A percentile compares a stretch with the other conserved stretches of the same genome.
Evolutionary conservation across 441 rosid genomes (phyloP).

Genomic region (Populus hybrid): DNA sequence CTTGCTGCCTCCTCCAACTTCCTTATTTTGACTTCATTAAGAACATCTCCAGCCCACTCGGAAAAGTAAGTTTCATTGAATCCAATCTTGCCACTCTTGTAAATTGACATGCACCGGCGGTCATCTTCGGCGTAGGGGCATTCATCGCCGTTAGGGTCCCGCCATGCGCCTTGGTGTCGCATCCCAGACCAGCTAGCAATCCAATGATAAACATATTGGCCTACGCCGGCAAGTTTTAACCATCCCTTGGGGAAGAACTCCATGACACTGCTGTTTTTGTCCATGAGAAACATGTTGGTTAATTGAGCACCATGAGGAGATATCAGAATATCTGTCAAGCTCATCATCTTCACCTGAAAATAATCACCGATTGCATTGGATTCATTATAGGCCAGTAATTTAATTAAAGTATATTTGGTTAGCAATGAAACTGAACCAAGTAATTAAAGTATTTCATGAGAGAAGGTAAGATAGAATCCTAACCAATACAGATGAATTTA

Average conservation of each 20-base stretch:
- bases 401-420: not conserved
- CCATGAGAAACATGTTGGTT: slow-evolving; percentile 62
- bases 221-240: slow-evolving; percentile 63
- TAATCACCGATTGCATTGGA: not conserved
- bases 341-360: slow-evolving; percentile 55
- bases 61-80: slow-evolving; percentile 47
- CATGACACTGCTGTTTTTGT: slow-evolving; percentile 66
- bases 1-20: slow-evolving; percentile 17
- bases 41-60: slow-evolving; percentile 50
- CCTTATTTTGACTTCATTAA: slow-evolving; percentile 29
- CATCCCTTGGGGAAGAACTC: slow-evolving; percentile 74
- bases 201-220: slow-evolving; percentile 60
- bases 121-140: slow-evolving; percentile 52
- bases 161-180: slow-evolving; percentile 63
- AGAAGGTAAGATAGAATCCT: no score
- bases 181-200: slow-evolving; percentile 70
- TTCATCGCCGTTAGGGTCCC: slow-evolving; percentile 48
- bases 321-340: slow-evolving; percentile 47
- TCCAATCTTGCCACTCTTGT: slow-evolving; percentile 56
- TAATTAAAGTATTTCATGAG: no score
- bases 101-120: slow-evolving; percentile 63
- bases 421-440: no score
- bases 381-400: no score
- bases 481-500: no score
- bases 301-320: slow-evolving; percentile 67